These are phyloP conservation scores for Sporothrix inflata DNA, from an alignment of 2,329 filamentous ascomycete species.

Conservation along the genomic window DNA sequence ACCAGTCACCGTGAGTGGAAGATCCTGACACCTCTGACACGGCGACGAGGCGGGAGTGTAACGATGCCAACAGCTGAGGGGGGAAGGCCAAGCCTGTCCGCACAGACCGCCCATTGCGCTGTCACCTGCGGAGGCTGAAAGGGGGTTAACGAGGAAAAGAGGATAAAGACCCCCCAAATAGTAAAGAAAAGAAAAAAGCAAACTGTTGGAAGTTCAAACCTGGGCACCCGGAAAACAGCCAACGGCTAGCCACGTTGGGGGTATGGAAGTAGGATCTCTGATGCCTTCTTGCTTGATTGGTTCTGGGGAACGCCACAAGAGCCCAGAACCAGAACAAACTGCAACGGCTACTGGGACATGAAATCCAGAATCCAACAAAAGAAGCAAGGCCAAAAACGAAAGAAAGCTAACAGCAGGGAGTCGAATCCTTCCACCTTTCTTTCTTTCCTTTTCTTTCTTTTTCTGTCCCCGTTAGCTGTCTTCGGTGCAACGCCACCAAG, in stretches of 20 bases:
- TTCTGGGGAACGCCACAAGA: not conserved
- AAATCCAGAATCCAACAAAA: not conserved
- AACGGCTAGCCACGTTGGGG: not conserved
- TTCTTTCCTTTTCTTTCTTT: not conserved
- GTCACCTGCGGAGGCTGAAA: not conserved
- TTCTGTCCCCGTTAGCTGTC: not conserved
- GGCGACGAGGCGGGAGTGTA: not conserved
- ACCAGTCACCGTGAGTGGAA: not conserved
- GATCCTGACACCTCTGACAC: not conserved
- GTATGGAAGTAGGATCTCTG: not conserved
- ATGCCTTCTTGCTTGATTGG: not conserved
- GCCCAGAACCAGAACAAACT: not conserved
- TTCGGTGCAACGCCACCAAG: not conserved
- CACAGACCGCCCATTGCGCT: not conserved
- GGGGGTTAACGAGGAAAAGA: not conserved
- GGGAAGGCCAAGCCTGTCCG: not conserved
- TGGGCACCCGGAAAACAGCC: not conserved
- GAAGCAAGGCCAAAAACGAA: not conserved
- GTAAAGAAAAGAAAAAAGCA: not conserved
- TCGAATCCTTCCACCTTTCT: not conserved
- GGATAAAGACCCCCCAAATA: too few relatives aligned
- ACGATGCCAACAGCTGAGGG: not conserved
- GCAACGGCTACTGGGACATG: not conserved
- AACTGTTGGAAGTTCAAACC: not conserved
- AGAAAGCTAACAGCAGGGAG: not conserved